These are phyloP conservation scores for Colletotrichum sp. DNA, from an alignment of 2,329 filamentous ascomycete genomes.

Conservation along the genomic window DNA sequence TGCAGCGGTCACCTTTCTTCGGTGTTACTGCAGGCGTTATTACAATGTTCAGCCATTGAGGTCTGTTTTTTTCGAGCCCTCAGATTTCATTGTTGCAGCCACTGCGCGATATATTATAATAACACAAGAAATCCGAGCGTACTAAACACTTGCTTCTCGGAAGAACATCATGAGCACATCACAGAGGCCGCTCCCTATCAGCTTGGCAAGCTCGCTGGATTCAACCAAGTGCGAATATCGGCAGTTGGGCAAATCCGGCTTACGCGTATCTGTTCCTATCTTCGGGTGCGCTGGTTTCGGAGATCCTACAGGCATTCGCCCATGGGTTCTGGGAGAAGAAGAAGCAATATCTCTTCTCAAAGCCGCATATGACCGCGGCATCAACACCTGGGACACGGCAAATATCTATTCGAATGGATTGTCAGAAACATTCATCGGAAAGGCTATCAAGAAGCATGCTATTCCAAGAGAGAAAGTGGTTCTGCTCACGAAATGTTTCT, in stretches of 20 bases:
- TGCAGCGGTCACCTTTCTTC: neutral
- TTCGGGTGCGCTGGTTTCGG: constrained; percentile 70
- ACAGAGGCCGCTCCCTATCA: neutral
- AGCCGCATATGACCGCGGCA: constrained; percentile 65
- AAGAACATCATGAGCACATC: neutral
- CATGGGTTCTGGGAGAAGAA: constrained; percentile 63
- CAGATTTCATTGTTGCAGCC: neutral
- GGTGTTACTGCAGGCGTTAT: neutral
- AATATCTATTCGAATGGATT: constrained; percentile 62
- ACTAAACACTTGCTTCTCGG: accelerated
- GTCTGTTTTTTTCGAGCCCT: neutral
- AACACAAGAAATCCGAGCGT: too few species aligned
- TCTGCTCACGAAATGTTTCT: constrained; percentile 62
- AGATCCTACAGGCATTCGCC: constrained; percentile 29
- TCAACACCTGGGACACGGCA: constrained; percentile 65
- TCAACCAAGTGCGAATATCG: constrained; percentile 49
- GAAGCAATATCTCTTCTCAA: constrained; percentile 60
- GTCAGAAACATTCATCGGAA: constrained; percentile 59
- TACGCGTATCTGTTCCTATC: constrained; percentile 67
- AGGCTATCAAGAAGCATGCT: constrained; percentile 63
- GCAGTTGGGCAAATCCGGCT: constrained; percentile 63
- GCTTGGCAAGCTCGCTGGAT: neutral
- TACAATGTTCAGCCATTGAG: accelerated
- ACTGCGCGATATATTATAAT: too few species aligned
- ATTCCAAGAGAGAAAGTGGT: constrained; percentile 62